Evolutionary conservation across 345 rosid species (phyloP), one percentile per base, ranked within the genome.

Genomic region (Gossypium thurberi): DNA sequence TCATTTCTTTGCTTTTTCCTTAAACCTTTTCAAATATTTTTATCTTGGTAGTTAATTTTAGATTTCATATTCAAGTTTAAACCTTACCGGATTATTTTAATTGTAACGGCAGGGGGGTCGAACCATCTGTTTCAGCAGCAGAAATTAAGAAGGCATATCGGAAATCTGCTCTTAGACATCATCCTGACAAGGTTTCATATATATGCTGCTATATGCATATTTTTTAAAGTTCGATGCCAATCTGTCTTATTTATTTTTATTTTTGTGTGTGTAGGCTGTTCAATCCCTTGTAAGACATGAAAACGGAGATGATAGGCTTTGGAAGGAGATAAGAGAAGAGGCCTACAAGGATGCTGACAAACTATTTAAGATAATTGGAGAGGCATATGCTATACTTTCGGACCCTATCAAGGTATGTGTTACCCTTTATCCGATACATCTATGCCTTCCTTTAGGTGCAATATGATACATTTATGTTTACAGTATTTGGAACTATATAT

Each of bases 151-250:
- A 84, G 85, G 99, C 98, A 6, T 95, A 95, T 81, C 84, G 93
- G 73, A 92, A 87, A 84, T 94, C 96, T 68, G 99, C 99, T 74
- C 91, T 95, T 60, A 80, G 91, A 77, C 94, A 95, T 82, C 99
- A 95, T 81, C 99, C 99, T n/a, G 99, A 92, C 88, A 95, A 95
- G 98, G 99, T 92, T 80, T 79, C 63, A 73, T 56, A n/a, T 58
- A 2, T 74, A 60, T 46, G 11, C 53, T 70, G 53, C 66, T 42
- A 18, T 68, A 66, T 70, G 28, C 14, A 57, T 40, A 18, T 57
- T 57, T 59, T 52, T 50, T 11, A 23, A 28, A 53, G 26, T 71
- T 26, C 52, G 43, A 23, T 63, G 33, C 53, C 44, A 12, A 4
- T 58, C 47, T 76, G 66, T 73, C 44, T 9, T 47, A n/a, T 58